These are phyloP conservation scores for Pinus taeda DNA, from an alignment of 75 land plant genomes.

Conservation along the genomic window DNA sequence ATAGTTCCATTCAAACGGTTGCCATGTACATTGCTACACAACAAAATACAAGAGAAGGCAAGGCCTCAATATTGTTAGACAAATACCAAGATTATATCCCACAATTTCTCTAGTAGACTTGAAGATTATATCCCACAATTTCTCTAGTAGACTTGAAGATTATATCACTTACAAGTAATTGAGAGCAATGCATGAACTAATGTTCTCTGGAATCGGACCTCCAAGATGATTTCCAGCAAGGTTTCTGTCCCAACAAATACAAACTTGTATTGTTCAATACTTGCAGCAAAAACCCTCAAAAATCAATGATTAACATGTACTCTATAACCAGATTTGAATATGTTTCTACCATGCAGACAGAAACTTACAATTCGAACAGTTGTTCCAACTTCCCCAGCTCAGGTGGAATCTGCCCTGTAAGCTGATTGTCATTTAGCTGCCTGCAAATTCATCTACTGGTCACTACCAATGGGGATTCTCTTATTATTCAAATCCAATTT, in stretches of 20 bases:
- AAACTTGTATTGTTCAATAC: neutral
- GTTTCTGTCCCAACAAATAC: slow-evolving; percentile 43
- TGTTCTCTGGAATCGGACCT: slow-evolving; percentile 85
- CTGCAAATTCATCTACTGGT: slow-evolving; percentile 28
- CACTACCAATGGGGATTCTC: neutral
- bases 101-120: neutral
- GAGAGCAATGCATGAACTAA: slow-evolving; percentile 81
- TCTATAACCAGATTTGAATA: neutral
- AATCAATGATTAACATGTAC: neutral
- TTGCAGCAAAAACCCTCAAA: neutral
- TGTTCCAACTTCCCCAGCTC: slow-evolving; percentile 91
- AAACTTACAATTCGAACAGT: slow-evolving; percentile 67
- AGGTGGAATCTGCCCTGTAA: slow-evolving; percentile 75
- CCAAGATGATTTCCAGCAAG: slow-evolving; percentile 78
- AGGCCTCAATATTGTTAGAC: neutral
- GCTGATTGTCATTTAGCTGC: slow-evolving; percentile 77
- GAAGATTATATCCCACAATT: neutral
- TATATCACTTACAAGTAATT: slow-evolving; percentile 63
- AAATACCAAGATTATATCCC: neutral
- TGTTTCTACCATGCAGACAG: slow-evolving; percentile 6
- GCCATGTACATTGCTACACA: slow-evolving; percentile 60
- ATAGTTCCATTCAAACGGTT: slow-evolving; percentile 83
- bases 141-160: neutral
- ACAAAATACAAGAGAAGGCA: neutral
- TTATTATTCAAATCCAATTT: neutral